These are phyloP conservation scores for Decorospora gaudefroyi DNA, from an alignment of 2,329 filamentous ascomycete species.

Conservation along the genomic window DNA sequence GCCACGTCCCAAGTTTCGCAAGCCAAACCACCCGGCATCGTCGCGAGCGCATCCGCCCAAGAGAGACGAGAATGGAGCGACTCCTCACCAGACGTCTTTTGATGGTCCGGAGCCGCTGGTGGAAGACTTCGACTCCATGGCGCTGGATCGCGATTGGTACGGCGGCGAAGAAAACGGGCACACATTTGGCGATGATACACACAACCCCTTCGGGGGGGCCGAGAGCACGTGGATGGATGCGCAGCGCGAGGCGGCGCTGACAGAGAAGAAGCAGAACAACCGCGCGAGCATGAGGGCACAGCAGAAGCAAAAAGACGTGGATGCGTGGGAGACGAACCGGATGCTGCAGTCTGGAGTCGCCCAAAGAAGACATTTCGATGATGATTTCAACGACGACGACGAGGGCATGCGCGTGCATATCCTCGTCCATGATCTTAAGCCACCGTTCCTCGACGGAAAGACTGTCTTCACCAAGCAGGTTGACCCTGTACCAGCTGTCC, in stretches of 20 bases:
- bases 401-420: slow-evolving; percentile 88
- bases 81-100: slow-evolving; percentile 60
- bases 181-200: slow-evolving; percentile 86
- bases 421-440: slow-evolving; percentile 88
- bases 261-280: slow-evolving; percentile 78
- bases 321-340: slow-evolving; percentile 98
- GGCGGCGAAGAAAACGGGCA: slow-evolving; percentile 83
- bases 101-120: slow-evolving; percentile 66
- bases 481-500: slow-evolving; percentile 89
- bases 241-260: slow-evolving; percentile 71
- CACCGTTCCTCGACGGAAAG: slow-evolving; percentile 91
- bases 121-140: slow-evolving; percentile 70
- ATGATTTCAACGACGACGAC: slow-evolving; percentile 87
- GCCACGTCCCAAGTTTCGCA: slow-evolving; percentile 52
- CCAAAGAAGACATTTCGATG: slow-evolving; percentile 78
- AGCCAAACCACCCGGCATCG: slow-evolving; percentile 42
- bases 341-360: slow-evolving; percentile 97
- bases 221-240: slow-evolving; percentile 75
- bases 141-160: slow-evolving; percentile 91
- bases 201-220: slow-evolving; percentile 84
- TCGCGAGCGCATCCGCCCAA: slow-evolving; percentile 46
- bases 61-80: slow-evolving; percentile 35
- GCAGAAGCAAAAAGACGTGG: slow-evolving; percentile 90
- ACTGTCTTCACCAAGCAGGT: slow-evolving; percentile 97
- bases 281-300: slow-evolving; percentile 73